Evolutionary conservation across 805 yeast species (phyloP), one percentile per base, ranked within the genome.

Genomic region (Zygotorulaspora sp.): DNA sequence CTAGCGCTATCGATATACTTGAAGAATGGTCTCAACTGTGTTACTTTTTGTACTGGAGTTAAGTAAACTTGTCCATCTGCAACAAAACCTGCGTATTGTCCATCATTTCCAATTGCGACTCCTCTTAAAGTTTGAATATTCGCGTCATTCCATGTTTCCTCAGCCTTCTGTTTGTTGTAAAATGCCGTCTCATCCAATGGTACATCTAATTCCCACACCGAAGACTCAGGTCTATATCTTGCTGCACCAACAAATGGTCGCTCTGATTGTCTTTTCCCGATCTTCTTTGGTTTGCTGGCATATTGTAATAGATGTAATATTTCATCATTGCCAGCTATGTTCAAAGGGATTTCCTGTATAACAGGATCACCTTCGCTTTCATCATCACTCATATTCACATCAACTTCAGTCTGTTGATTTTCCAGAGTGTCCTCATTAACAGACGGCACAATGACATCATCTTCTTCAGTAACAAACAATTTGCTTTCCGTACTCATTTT

Each of bases 21-120:
- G 63, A 92, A 86, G 50, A 75, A 74, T 2, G 97, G 92, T 48
- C 96, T 72, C 43, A 92, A 59, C 59, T 90, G 97, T 0, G 82
- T 75, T 0, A 83, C 75, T 14, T 77, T 70, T 23, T 76, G 73
- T 1, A 89, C 68, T 1, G 90, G 84, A 1, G 75, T 61, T 43
- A 90, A 58, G 34, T 83, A 77, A 6, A 87, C 52, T 49, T 72
- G 77, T 12, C 72, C 74, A 20, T 73, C 64, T 25, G 58, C 50
- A 26, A 72, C 59, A 31, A 63, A 60, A 0, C 73, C 76, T 8
- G 67, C 67, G 45, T 69, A 73, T 48, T 73, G 75, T 0, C 82
- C 83, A 22, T 70, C 71, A 22, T 74, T 66, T 3, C 63, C 61
- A 15, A 71, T 70, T 30, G 86, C 65, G 0, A 83, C 87, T 5